Evolutionary conservation across 1,139 yeast genomes (phyloP).

Genomic region (Debaryomyces sp.): DNA sequence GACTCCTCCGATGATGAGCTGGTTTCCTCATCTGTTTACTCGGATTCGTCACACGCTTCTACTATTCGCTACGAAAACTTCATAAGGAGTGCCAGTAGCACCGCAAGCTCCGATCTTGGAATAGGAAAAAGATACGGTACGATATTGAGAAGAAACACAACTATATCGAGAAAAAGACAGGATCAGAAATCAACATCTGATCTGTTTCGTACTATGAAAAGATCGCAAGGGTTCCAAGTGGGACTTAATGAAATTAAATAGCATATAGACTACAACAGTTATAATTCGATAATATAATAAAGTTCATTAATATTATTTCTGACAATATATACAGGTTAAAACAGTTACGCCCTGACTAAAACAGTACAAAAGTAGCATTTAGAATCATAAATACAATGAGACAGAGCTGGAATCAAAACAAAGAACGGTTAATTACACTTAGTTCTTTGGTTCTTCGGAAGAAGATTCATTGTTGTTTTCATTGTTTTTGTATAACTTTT

Average conservation of each 20-base stretch:
- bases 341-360: constrained; percentile 4
- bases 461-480: constrained; percentile 30
- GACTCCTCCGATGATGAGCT: constrained; percentile 39
- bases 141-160: constrained; percentile 11
- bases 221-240: constrained; percentile 22
- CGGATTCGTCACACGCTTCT: neutral
- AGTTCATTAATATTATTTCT: constrained; percentile 4
- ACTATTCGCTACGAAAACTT: neutral
- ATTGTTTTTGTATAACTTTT: constrained; percentile 89
- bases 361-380: neutral
- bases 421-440: constrained; percentile 15
- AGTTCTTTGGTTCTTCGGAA: constrained; percentile 49
- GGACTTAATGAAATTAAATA: constrained; percentile 15
- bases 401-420: neutral
- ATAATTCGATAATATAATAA: neutral
- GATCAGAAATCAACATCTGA: constrained; percentile 17
- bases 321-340: constrained; percentile 19
- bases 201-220: constrained; percentile 18
- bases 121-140: constrained; percentile 26
- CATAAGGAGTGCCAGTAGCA: constrained; percentile 10
- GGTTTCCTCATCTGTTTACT: constrained; percentile 3
- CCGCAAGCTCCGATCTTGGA: constrained; percentile 17
- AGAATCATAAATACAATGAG: constrained; percentile 4
- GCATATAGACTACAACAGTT: constrained; percentile 7
- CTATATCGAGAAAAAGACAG: constrained; percentile 7